These are phyloP conservation scores for Termitomyces sp. DNA, from an alignment of 768 basidiomycete species.

Conservation along the genomic window DNA sequence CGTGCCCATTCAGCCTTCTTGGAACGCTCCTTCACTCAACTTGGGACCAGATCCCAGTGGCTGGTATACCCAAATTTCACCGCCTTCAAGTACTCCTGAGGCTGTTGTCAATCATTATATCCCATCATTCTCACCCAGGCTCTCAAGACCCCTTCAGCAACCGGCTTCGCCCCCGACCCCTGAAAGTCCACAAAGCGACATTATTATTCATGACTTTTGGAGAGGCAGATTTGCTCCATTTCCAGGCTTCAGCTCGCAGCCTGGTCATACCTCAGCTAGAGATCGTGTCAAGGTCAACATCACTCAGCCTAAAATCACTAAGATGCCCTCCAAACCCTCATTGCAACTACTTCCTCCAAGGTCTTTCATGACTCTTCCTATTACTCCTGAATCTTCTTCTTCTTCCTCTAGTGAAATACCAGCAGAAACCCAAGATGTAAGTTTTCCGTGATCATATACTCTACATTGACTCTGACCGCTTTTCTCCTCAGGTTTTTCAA, in stretches of 20 bases:
- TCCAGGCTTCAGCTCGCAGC: conserved; percentile 35
- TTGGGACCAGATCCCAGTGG: conserved; percentile 13
- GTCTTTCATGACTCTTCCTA: conserved; percentile 12
- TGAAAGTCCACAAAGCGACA: background rate
- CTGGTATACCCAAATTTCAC: conserved; percentile 9
- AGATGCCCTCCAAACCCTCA: conserved; percentile 5
- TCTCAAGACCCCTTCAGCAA: background rate
- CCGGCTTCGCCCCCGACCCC: background rate
- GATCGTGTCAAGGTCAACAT: conserved; percentile 13
- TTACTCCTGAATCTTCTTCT: conserved; percentile 2
- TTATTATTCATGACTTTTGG: conserved; percentile 34
- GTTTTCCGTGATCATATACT: background rate
- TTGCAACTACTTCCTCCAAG: conserved; percentile 17
- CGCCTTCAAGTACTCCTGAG: background rate
- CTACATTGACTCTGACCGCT: background rate
- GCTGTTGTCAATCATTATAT: background rate
- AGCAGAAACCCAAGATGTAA: conserved; percentile 12
- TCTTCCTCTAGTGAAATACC: conserved; percentile 4
- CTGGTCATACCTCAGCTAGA: conserved; percentile 26
- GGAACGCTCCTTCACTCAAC: background rate
- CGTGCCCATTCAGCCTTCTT: background rate
- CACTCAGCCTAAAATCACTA: conserved; percentile 11
- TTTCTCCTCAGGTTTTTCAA: conserved; percentile 17
- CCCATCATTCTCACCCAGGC: background rate
- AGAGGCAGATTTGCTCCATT: conserved; percentile 39